Conservation (phyloP, 352 stramenopile species). For the Phytophthora sojae region DNA sequence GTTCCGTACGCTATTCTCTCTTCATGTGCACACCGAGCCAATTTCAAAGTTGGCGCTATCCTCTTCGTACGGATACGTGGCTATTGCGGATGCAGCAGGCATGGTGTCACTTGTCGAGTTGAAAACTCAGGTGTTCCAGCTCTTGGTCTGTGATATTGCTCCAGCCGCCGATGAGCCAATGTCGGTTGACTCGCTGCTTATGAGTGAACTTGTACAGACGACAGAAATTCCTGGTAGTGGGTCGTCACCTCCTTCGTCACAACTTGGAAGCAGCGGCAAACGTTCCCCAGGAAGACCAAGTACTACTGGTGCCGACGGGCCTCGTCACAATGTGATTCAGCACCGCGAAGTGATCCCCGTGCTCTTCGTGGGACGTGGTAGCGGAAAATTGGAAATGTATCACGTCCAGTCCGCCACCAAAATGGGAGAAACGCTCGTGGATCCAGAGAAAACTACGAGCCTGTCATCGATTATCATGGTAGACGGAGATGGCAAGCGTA, state of each 20-base stretch:
- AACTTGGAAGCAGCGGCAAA: constrained; percentile 20
- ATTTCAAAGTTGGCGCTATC: constrained; percentile 64
- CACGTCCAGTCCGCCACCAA: constrained; percentile 74
- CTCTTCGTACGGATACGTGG: constrained; percentile 57
- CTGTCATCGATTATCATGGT: constrained; percentile 78
- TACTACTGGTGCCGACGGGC: background rate
- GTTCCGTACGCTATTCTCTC: constrained; percentile 56
- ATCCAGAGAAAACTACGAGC: constrained; percentile 44
- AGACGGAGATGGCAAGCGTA: constrained; percentile 48
- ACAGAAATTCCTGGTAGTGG: constrained; percentile 58
- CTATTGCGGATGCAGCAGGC: constrained; percentile 60
- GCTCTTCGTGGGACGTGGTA: constrained; percentile 75
- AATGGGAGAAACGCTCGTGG: constrained; percentile 67
- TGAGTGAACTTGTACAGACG: constrained; percentile 72
- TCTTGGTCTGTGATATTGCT: constrained; percentile 65
- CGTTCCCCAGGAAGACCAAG: constrained; percentile 12
- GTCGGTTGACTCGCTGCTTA: constrained; percentile 65
- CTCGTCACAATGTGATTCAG: constrained; percentile 35
- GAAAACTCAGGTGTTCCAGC: constrained; percentile 56
- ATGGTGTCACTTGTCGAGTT: constrained; percentile 71
- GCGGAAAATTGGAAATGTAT: constrained; percentile 78
- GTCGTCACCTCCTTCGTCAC: constrained; percentile 11
- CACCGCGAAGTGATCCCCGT: constrained; percentile 66
- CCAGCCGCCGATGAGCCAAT: constrained; percentile 49
- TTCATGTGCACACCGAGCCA: constrained; percentile 67